Percentiles rank a stretch among this genome's conserved stretches.
phyloP scores from a whole-genome alignment of 83 land plant genomes.

The Isoetes engelmannii region DNA sequence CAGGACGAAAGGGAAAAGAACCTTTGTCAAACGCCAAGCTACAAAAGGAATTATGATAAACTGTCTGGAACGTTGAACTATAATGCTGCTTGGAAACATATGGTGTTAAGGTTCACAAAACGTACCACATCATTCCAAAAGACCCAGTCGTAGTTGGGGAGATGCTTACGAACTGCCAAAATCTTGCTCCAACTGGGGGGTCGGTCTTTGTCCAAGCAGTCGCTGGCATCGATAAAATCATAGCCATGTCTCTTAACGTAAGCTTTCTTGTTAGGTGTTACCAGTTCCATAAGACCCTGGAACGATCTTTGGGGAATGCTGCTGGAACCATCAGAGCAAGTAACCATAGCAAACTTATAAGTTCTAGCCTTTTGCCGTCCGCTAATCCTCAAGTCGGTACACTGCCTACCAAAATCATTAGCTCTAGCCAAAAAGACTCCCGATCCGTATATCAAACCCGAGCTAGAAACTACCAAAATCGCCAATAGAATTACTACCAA shows the following conservation, averaged over 20 bases:
- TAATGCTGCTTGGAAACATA: not conserved
- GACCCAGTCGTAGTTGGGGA: constrained; percentile 50
- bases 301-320: constrained; percentile 39
- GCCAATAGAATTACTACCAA: not conserved
- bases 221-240: constrained; percentile 48
- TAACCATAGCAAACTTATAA: constrained; percentile 54
- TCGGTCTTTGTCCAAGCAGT: constrained; percentile 38
- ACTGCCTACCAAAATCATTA: constrained; percentile 29
- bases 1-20: constrained; percentile 15
- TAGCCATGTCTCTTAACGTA: constrained; percentile 51
- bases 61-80: not conserved
- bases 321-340: constrained; percentile 40
- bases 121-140: constrained; percentile 76
- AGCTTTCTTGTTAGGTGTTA: constrained; percentile 40
- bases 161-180: constrained; percentile 36
- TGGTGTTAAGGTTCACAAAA: not conserved
- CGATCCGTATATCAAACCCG: constrained; percentile 18
- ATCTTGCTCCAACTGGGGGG: constrained; percentile 80
- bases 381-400: constrained; percentile 1
- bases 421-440: constrained; percentile 24
- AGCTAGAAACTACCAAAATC: constrained; percentile 1
- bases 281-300: constrained; percentile 49
- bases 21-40: constrained; percentile 8
- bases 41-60: not conserved
- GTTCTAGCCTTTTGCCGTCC: not conserved